Conservation (phyloP, 2,329 filamentous ascomycete genomes). For the Neopestalotiopsis sp. region DNA sequence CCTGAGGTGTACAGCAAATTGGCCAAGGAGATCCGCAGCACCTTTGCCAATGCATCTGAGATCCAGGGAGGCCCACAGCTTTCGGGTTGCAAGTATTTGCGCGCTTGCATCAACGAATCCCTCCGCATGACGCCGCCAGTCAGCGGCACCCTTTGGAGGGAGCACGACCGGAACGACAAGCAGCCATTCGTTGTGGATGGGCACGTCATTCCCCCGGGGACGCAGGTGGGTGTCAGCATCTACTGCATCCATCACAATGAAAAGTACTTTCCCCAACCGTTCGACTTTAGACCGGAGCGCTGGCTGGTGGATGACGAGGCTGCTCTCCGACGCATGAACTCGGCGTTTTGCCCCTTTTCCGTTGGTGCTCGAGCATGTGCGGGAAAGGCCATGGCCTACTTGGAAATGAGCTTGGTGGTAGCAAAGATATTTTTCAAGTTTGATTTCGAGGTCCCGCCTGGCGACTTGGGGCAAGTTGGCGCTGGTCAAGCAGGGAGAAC, state of each 20-base stretch:
- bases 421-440: constrained; percentile 27
- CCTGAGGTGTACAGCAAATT: constrained; percentile 32
- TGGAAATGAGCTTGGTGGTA: constrained; percentile 27
- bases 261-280: constrained; percentile 33
- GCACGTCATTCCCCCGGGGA: constrained; percentile 39
- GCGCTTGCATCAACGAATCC: constrained; percentile 52
- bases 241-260: constrained; percentile 43
- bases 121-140: constrained; percentile 52
- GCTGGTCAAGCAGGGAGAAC: background rate
- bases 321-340: background rate
- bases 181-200: constrained; percentile 27
- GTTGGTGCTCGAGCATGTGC: constrained; percentile 42
- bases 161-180: constrained; percentile 18
- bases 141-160: constrained; percentile 38
- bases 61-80: constrained; percentile 36
- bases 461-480: background rate
- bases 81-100: constrained; percentile 44
- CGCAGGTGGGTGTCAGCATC: constrained; percentile 37
- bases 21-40: constrained; percentile 36
- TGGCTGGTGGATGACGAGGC: constrained; percentile 34
- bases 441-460: constrained; percentile 18
- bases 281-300: constrained; percentile 38
- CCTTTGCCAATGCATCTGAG: constrained; percentile 37
- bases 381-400: constrained; percentile 36
- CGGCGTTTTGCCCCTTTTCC: constrained; percentile 38